phyloP scores from a whole-genome alignment of 2,329 filamentous ascomycete genomes.

The Fusarium sp. region DNA sequence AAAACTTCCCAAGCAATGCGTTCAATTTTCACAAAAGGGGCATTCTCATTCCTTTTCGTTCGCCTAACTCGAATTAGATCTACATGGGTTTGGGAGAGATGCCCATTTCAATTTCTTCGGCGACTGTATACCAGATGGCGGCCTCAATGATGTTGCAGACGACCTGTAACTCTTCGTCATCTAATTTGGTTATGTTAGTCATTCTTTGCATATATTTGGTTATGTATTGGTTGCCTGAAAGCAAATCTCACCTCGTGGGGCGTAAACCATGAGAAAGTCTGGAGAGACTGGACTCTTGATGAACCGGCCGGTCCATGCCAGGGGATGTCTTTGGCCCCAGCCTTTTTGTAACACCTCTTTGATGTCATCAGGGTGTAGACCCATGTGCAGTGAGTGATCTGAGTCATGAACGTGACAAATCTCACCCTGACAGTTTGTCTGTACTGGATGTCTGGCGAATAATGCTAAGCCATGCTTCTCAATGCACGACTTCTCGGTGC shows the following conservation, averaged over 20 bases:
- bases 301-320: conserved; percentile 74
- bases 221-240: conserved; percentile 6
- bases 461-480: conserved; percentile 85
- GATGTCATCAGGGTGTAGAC: conserved; percentile 82
- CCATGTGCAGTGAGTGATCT: conserved; percentile 82
- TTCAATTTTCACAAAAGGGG: background rate
- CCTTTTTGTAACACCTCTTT: conserved; percentile 76
- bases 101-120: conserved; percentile 56
- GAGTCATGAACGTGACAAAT: conserved; percentile 82
- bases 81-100: conserved; percentile 22
- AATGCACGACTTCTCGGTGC: conserved; percentile 77
- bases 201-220: background rate
- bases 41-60: background rate
- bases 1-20: conserved; percentile 4
- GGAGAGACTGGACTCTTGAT: conserved; percentile 73
- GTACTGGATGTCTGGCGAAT: conserved; percentile 73
- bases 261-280: conserved; percentile 86
- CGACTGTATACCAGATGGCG: conserved; percentile 73
- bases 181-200: conserved; percentile 45
- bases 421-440: conserved; percentile 81
- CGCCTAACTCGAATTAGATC: conserved; percentile 4
- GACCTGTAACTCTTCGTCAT: conserved; percentile 73
- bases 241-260: conserved; percentile 67
- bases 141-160: conserved; percentile 78
- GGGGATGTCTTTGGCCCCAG: conserved; percentile 79